Base-by-base conservation (phyloP, 345 rosid genomes). In the Kernera saxatilis region DNA sequence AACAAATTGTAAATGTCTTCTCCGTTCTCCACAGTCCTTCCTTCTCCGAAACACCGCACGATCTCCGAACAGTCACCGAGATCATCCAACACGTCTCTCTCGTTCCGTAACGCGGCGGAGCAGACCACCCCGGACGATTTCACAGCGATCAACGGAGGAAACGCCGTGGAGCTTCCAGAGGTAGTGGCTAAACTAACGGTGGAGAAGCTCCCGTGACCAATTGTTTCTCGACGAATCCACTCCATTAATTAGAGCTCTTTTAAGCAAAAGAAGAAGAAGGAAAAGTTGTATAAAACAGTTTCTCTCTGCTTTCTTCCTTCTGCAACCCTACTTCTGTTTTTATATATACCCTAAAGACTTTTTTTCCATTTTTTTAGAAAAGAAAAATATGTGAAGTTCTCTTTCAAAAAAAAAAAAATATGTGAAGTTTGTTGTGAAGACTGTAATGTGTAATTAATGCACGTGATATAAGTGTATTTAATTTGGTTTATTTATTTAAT, bases 181-280 rank as follows among this genome's bases (percentile, higher is more conserved):
- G 84, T 65, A 5, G 64, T 75, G 1, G 86, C 90, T 35, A 92
- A 76, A 82, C 79, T 79, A 18, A 92, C 87, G 15, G 82, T 82
- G 13, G 88, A 86, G 73, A 88, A 88, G 55, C 91, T 80, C 5
- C 97, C 97, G 26, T 53, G 78, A 13, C 95, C 95, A 14, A 91
- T 79, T 26, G 78, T 74, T n/a, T 82, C 80, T 35, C 88, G 80
- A 65, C 97, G 81, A 69, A 68, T 48, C 95, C 93, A 88, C 74
- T 84, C 88, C 86, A 86, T 75, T 60, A 1, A 17, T 40, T n/a
- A 62, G 12, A 53, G 62, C 62, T 40, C 19, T n/a, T n/a, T n/a
- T n/a, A 18, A 35, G 21, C 13, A 8, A 52, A 8, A 18, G 8
- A 22, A 1, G 3, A 4, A 10, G 3, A 0, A 29, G 3, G 4